Base-by-base conservation (phyloP, 2,329 filamentous ascomycete species). In the Alternaria sp. region DNA sequence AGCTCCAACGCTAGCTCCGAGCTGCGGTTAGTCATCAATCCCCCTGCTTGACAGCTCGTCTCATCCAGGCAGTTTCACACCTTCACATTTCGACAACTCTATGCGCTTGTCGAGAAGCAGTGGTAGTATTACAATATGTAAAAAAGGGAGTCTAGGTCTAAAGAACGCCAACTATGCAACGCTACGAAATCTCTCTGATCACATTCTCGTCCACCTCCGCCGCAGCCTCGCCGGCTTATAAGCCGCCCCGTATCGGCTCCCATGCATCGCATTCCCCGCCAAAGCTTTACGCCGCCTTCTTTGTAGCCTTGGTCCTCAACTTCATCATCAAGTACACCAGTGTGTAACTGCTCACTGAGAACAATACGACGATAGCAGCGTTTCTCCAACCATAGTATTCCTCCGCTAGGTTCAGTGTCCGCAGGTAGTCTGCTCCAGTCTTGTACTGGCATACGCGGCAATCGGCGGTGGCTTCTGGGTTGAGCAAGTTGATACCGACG, bases 301-400 rank as follows among this genome's bases (percentile, higher is more conserved):
- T 48, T 36, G 46, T 48, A 52, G 71, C 66, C 71, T 80, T 80
- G 4, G 77, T 80, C 61, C 78, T 71, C 64, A 79, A 51, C 68
- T 79, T 80, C 78, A 80, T 80, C 54, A 79, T 66, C 20, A 69
- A 51, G 66, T 79, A 84, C 5, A 84, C 82, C 65, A 83, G 61
- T 5, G 71, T 76, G 61, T 89, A 89, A 2, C 82, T 84, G 59
- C 81, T 84, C 44, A 86, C 64, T 4, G 79, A 83, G 63, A 89
- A 88, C 3, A 87, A 77, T 1, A 83, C 84, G 2, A 85, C 81
- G 42, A 90, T 87, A 0, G 72, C 89, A 0, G 86, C 86, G 73
- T 91, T 83, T 48, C 89, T 82, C 89, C 89, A 91, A 0, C 87
- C 88, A 67, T 88, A 88, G 59, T 82, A 86, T 65, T 90, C 87